Base-by-base conservation (phyloP, 345 rosid genomes). In the Rhodamnia rubescens region DNA sequence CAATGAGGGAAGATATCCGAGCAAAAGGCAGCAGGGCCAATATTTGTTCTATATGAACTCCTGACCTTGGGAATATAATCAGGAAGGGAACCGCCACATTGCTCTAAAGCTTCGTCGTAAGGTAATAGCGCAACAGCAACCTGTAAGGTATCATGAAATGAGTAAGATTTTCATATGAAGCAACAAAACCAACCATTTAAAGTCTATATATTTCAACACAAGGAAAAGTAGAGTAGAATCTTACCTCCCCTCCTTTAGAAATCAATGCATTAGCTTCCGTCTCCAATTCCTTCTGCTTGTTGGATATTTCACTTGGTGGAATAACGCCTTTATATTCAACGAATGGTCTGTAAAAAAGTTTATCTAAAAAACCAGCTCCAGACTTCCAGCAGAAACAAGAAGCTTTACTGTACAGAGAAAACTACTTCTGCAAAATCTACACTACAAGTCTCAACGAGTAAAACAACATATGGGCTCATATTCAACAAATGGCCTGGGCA, bases 31-130 rank as follows among this genome's bases (percentile, higher is more conserved):
- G 26, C 13, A 83, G 50, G 40, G 32, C 8, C 3, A 6, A 84
- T 44, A 50, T 15, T 29, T 69, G 7, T 69, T 36, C 24, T 69
- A 36, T 36, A 69, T 49, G 69, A 58, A 85, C 74, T 85, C 75
- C 87, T 85, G 84, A 95, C 98, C 96, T 92, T 90, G 40, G 92
- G 84, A 85, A 95, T 95, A 85, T 95, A 96, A 88, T 94, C 95
- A 88, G 98, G 98, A 90, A 95, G 96, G 85, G 58, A 90, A 80
- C 98, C 98, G 26, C 98, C 98, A 87, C 99, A 94, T 69, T 89
- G 89, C 82, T 88, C 51, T 81, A 92, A 88, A 88, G 99, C 98
- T 87, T 95, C 93, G 69, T 89, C 93, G 81, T 93, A 94, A 21
- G 98, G 91, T 64, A 93, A 89, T 84, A 92, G 74, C 84, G 90